Evolutionary conservation across 192 early-diverging fungal genomes (phyloP).

Genomic region (Chytriomyces hyalinus): DNA sequence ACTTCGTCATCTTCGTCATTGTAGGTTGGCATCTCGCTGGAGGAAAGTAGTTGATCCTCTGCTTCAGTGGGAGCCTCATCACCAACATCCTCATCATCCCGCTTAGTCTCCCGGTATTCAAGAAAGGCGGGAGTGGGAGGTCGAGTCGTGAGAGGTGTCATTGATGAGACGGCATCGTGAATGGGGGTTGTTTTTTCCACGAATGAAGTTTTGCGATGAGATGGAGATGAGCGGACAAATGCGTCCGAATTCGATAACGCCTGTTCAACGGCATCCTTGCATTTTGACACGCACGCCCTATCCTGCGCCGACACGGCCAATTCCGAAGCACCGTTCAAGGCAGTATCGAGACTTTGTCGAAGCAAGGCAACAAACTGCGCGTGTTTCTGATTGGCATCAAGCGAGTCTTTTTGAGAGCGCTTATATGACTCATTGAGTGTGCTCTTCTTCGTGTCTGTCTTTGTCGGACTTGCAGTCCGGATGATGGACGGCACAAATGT

Average conservation of each 20-base stretch:
- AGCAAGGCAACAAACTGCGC: too few relatives aligned
- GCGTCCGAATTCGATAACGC: background rate
- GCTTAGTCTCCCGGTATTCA: background rate
- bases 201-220: background rate
- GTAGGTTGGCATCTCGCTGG: too few relatives aligned
- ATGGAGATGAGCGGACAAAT: background rate
- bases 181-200: background rate
- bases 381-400: too few relatives aligned
- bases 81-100: too few relatives aligned
- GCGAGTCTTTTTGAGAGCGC: too few relatives aligned
- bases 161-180: background rate
- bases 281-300: too few relatives aligned
- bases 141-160: background rate
- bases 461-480: background rate
- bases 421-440: too few relatives aligned
- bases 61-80: too few relatives aligned
- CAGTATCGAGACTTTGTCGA: too few relatives aligned
- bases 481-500: background rate
- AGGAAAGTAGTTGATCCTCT: too few relatives aligned
- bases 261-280: too few relatives aligned
- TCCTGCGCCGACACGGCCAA: background rate
- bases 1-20: background rate
- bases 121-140: constrained; percentile 21
- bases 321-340: background rate
- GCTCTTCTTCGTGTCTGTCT: background rate